phyloP scores from a whole-genome alignment of 2,329 filamentous ascomycete species.

The Penicillium carneum region DNA sequence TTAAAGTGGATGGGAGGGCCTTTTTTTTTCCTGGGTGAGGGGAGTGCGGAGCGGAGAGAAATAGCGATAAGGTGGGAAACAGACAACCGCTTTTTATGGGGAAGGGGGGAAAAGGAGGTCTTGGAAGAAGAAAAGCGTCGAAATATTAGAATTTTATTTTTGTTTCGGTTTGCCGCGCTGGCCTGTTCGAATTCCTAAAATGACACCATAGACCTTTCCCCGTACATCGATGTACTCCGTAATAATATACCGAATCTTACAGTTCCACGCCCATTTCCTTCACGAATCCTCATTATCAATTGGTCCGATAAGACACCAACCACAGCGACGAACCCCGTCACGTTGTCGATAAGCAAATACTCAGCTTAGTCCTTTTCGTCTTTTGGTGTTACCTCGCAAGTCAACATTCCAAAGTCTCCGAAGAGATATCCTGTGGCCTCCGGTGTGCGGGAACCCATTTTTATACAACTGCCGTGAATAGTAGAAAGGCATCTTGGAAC shows the following conservation, averaged over 20 bases:
- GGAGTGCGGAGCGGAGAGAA: conserved; percentile 25
- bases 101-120: conserved; percentile 15
- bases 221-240: background rate
- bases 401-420: background rate
- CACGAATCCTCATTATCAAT: conserved; percentile 35
- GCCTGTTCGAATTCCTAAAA: background rate
- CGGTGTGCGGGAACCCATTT: background rate
- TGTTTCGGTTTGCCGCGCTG: conserved; percentile 16
- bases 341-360: conserved; percentile 33
- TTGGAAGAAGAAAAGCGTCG: background rate
- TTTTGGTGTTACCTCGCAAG: background rate
- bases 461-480: background rate
- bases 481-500: background rate
- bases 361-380: conserved; percentile 9
- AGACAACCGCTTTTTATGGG: conserved; percentile 17
- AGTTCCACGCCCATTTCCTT: conserved; percentile 15
- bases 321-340: conserved; percentile 38
- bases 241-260: background rate
- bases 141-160: background rate
- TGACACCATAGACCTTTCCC: conserved; percentile 3
- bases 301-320: conserved; percentile 43
- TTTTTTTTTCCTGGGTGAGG: conserved; percentile 22
- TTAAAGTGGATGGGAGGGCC: conserved; percentile 10
- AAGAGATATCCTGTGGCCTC: background rate
- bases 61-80: conserved; percentile 22